These are phyloP conservation scores for Penicillium crustosum DNA, from an alignment of 2,329 filamentous ascomycete species.

Conservation along the genomic window DNA sequence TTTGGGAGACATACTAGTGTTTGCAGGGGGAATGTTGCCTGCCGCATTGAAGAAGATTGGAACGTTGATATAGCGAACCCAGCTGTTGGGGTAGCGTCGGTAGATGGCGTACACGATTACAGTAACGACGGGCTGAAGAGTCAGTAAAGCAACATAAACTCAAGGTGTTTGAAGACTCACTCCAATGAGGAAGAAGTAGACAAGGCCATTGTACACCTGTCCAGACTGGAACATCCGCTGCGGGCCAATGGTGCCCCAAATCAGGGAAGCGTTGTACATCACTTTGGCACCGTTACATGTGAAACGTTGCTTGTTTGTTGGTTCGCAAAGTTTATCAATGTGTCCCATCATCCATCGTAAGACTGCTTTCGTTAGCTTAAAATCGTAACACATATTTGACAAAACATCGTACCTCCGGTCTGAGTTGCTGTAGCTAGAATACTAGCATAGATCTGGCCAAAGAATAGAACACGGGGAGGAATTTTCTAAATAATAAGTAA, in stretches of 20 bases:
- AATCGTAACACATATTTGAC: background rate
- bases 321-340: slow-evolving; percentile 30
- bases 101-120: slow-evolving; percentile 30
- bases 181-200: slow-evolving; percentile 37
- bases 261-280: slow-evolving; percentile 35
- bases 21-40: slow-evolving; percentile 36
- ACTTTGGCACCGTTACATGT: slow-evolving; percentile 37
- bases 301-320: slow-evolving; percentile 34
- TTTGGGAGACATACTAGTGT: slow-evolving; percentile 31
- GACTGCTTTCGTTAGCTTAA: slow-evolving; percentile 16
- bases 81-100: slow-evolving; percentile 32
- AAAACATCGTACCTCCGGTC: slow-evolving; percentile 28
- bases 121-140: slow-evolving; percentile 30
- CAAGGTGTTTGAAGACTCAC: slow-evolving; percentile 10
- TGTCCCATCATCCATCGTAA: slow-evolving; percentile 36
- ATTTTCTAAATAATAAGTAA: slow-evolving; percentile 23
- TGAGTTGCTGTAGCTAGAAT: slow-evolving; percentile 35
- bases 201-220: slow-evolving; percentile 31
- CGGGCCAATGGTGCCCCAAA: slow-evolving; percentile 38
- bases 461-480: slow-evolving; percentile 35
- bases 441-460: slow-evolving; percentile 36
- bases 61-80: slow-evolving; percentile 36
- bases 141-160: background rate
- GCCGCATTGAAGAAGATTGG: slow-evolving; percentile 38
- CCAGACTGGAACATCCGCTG: slow-evolving; percentile 35